Percentiles rank a stretch among this genome's conserved stretches.
Conservation (phyloP, 177 flowering plant species). For the Tripterygium wilfordii region DNA sequence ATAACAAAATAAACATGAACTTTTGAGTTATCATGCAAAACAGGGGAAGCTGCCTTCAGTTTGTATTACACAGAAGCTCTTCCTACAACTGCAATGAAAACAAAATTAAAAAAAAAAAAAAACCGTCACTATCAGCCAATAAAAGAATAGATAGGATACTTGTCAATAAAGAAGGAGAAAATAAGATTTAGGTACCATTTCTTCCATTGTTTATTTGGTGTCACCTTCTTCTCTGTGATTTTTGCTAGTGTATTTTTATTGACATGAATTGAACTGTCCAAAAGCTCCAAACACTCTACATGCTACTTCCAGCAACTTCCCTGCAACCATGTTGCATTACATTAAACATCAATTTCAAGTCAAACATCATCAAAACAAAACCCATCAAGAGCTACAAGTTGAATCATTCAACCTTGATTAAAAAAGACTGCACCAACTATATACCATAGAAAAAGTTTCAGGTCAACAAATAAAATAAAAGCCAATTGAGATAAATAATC, state of each 20-base stretch:
- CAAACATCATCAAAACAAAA: too few species aligned
- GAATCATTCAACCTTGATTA: not conserved
- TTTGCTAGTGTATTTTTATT: conserved; percentile 23
- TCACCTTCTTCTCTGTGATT: conserved; percentile 4
- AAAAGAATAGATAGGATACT: too few species aligned
- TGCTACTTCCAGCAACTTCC: conserved; percentile 68
- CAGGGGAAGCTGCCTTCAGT: too few species aligned
- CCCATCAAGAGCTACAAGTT: not conserved
- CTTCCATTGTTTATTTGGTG: too few species aligned
- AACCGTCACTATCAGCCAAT: too few species aligned
- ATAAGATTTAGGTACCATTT: not conserved
- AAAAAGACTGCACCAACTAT: too few species aligned
- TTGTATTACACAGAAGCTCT: conserved; percentile 1
- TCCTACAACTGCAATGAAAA: not conserved
- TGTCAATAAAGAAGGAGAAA: not conserved
- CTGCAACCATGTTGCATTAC: conserved; percentile 30
- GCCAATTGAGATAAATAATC: not conserved
- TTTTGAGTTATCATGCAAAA: too few species aligned
- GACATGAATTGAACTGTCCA: conserved; percentile 61
- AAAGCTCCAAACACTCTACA: conserved; percentile 58
- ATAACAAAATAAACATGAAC: conserved; percentile 12
- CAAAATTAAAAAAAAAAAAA: not conserved
- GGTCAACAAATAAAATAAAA: conserved; percentile 1
- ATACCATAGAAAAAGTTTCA: not conserved
- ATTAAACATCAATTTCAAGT: not conserved